A percentile compares a stretch with the other conserved stretches of the same genome.
Conservation (phyloP, 345 rosid species). For the Linum trigynum region DNA sequence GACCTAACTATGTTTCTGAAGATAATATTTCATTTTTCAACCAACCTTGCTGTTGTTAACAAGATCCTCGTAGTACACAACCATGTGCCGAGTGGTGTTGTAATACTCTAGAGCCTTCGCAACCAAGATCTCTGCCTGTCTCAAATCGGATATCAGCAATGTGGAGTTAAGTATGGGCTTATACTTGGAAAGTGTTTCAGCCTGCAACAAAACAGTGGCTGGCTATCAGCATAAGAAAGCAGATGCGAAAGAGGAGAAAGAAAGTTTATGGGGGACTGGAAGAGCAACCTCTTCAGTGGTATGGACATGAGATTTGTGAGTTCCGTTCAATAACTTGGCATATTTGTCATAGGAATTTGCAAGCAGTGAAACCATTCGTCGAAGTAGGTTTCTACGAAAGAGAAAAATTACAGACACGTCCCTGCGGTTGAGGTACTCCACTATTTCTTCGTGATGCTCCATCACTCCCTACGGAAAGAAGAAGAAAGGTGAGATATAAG, state of each 20-base stretch:
- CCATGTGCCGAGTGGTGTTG: constrained; percentile 63
- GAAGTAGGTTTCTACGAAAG: constrained; percentile 64
- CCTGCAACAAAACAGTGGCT: constrained; percentile 34
- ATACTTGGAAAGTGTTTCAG: constrained; percentile 65
- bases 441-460: constrained; percentile 53
- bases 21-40: no score
- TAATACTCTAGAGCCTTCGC: constrained; percentile 51
- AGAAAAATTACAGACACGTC: constrained; percentile 77
- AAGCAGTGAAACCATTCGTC: constrained; percentile 76
- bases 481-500: background rate
- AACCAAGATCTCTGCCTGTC: constrained; percentile 47
- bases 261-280: background rate
- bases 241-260: background rate
- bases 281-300: constrained; percentile 63
- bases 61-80: constrained; percentile 80
- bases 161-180: constrained; percentile 69
- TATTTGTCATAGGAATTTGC: constrained; percentile 79
- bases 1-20: no score
- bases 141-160: constrained; percentile 50
- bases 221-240: constrained; percentile 6
- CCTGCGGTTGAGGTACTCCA: constrained; percentile 70
- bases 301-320: constrained; percentile 97
- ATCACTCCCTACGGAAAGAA: constrained; percentile 55
- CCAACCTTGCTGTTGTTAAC: constrained; percentile 43
- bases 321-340: constrained; percentile 86